A percentile compares a stretch with the other conserved stretches of the same genome.
These are phyloP conservation scores for Quercus cerris DNA, from an alignment of 306 rosid species.

Conservation along the genomic window DNA sequence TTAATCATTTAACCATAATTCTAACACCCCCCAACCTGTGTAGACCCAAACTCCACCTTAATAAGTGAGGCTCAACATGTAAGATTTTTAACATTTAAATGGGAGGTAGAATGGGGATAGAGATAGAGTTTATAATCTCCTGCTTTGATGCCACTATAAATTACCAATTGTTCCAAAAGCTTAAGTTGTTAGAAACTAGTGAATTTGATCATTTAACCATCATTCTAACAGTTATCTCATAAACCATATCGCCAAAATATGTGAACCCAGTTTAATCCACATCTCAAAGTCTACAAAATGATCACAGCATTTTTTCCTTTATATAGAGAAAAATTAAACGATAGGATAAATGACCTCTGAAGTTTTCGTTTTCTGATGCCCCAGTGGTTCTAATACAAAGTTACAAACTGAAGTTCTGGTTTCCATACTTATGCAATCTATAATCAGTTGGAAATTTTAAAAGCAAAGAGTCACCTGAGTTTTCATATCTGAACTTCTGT, in stretches of 20 bases:
- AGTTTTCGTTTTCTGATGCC: neutral
- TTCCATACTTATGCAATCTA: neutral
- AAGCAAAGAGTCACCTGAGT: conserved; percentile 52
- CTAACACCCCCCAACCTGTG: too few species aligned
- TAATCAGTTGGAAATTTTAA: neutral
- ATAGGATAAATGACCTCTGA: neutral
- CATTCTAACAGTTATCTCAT: too few species aligned
- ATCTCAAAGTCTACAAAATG: neutral
- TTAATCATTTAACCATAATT: too few species aligned
- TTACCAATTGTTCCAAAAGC: too few species aligned
- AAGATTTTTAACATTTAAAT: too few species aligned
- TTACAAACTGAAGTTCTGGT: neutral
- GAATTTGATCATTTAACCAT: too few species aligned
- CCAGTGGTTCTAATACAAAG: neutral
- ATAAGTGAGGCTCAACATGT: too few species aligned
- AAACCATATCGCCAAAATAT: neutral
- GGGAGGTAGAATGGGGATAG: too few species aligned
- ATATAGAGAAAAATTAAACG: neutral
- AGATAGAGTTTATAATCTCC: too few species aligned
- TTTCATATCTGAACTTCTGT: conserved; percentile 36
- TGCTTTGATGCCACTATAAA: too few species aligned
- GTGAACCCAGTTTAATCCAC: neutral
- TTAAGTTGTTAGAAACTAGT: too few species aligned
- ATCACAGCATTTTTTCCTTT: neutral
- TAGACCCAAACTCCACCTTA: too few species aligned